Percentiles rank a stretch among this genome's conserved stretches.
Evolutionary conservation across 108 stramenopile species (phyloP).

Genomic region (Cyclostephanos tholiformis): DNA sequence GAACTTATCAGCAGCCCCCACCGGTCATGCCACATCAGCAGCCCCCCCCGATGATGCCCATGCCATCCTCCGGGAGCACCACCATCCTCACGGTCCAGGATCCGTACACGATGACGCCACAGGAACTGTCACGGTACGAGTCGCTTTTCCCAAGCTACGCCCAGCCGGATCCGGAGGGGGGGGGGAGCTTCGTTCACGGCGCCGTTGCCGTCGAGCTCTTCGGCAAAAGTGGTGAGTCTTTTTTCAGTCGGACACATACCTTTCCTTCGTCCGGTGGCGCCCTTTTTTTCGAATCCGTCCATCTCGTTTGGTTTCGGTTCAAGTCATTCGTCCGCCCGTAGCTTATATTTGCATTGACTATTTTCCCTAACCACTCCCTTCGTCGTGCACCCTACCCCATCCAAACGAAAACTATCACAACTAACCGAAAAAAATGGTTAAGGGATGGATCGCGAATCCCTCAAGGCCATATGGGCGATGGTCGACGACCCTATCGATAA

Average conservation of each 20-base stretch:
- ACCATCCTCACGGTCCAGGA: conserved; percentile 71
- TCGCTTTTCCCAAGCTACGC: conserved; percentile 83
- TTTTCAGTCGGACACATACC: no score
- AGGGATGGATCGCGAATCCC: conserved; percentile 52
- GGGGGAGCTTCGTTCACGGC: conserved; percentile 72
- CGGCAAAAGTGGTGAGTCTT: conserved; percentile 76
- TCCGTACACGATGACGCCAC: conserved; percentile 80
- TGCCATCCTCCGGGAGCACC: conserved; percentile 7
- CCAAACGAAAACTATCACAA: no score
- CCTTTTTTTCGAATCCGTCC: no score
- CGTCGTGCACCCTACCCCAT: no score
- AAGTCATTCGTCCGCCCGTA: no score
- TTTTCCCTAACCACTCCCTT: no score
- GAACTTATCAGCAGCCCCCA: conserved; percentile 10
- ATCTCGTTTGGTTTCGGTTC: no score
- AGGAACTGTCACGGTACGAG: conserved; percentile 84
- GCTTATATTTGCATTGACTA: no score
- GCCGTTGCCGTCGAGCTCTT: conserved; percentile 90
- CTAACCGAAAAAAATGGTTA: background rate
- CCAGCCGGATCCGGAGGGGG: conserved; percentile 46
- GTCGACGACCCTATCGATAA: conserved; percentile 88
- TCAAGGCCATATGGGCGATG: conserved; percentile 86
- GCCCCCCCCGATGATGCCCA: conserved; percentile 10
- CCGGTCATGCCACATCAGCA: no score
- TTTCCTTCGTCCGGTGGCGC: no score